Base-by-base conservation (phyloP, 495 filamentous ascomycete species). In the Aeminium ludgeri region DNA sequence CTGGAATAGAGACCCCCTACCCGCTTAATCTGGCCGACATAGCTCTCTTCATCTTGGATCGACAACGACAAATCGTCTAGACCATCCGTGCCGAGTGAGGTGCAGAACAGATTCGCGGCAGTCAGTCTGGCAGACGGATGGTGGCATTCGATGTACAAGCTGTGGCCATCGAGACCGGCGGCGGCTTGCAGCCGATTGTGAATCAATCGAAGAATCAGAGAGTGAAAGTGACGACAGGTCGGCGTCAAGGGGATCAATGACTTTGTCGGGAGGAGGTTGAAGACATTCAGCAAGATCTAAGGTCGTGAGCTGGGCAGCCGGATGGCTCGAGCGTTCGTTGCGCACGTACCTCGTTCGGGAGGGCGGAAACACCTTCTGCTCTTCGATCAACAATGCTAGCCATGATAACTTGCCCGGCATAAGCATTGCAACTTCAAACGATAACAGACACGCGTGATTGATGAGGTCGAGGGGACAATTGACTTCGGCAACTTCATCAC, bases 91-190 rank as follows among this genome's bases (percentile, higher is more conserved):
- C 66, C 69, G 6, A 78, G 64, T 48, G 79, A 78, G 34, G 70
- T 67, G 61, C 80, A 83, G 55, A 70, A 75, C 1, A 80, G 68
- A 33, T 74, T 75, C 1, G 80, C 74, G 36, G 76, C 76, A 10
- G 66, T 73, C 20, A 80, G 59, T 54, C 73, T 77, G n/a, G 69
- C 71, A 45, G 63, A 71, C 0, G 82, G 82, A 46, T 79, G 79
- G 52, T 76, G 85, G 61, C 78, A 82, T 63, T 85, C 80, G 11
- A 89, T 67, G 15, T 85, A 73, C 20, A 86, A 58, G 30, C 71
- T 65, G 53, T 78, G 72, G 40, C 74, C 70, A 13, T 67, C 58
- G 12, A 78, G 59, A 7, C 64, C 57, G 3, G 73, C 64, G 18
- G 72, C 70, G 15, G 64, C 48, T 27, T 72, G 57, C 12, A 86